Evolutionary conservation across 2,329 filamentous ascomycete species (phyloP), one percentile per base, ranked within the genome.

Genomic region (Chaetomiaceae sp.): DNA sequence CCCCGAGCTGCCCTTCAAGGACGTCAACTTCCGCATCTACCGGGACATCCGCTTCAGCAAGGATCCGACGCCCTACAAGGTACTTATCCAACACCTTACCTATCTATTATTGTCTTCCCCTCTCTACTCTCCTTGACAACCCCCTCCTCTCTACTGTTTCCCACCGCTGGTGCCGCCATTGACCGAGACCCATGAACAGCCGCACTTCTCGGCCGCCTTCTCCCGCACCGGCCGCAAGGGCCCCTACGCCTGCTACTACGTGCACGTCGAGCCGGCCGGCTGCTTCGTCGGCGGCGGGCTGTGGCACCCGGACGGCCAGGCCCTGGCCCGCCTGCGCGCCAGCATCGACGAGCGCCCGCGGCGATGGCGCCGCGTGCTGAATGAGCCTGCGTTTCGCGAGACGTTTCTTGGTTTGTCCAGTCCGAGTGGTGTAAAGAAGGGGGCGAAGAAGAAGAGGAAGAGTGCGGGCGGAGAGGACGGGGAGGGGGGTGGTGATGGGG

Each of bases 31-130:
- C 63, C 83, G 89, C 50, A 93, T 95, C 49, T 88, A 95, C 65
- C 76, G 89, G 57, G 89, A 95, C 58, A 76, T 93, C 35, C 80
- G 89, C 45, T 95, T 95, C 67, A 86, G 77, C 59, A 85, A 87
- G 56, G 83, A 95, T 59, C 85, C 79, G 17, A 93, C 88, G 2
- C 89, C 90, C 0, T 95, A 95, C 71, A 95, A 94, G 75, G 86
- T 86, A 68, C 10, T 10, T 22, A 6, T 17, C 6, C 10, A n/a
- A n/a, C n/a, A n/a, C n/a, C n/a, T n/a, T n/a, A n/a, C n/a, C n/a
- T n/a, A n/a, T n/a, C n/a, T n/a, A n/a, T n/a, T n/a, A n/a, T n/a
- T n/a, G n/a, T n/a, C n/a, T n/a, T n/a, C n/a, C n/a, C n/a, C n/a
- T n/a, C n/a, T n/a, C n/a, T n/a, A n/a, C n/a, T n/a, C n/a, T n/a